Percentiles rank a stretch among this genome's conserved stretches.
Conservation (phyloP, 2,329 filamentous ascomycete genomes). For the Clonostachys chloroleuca region DNA sequence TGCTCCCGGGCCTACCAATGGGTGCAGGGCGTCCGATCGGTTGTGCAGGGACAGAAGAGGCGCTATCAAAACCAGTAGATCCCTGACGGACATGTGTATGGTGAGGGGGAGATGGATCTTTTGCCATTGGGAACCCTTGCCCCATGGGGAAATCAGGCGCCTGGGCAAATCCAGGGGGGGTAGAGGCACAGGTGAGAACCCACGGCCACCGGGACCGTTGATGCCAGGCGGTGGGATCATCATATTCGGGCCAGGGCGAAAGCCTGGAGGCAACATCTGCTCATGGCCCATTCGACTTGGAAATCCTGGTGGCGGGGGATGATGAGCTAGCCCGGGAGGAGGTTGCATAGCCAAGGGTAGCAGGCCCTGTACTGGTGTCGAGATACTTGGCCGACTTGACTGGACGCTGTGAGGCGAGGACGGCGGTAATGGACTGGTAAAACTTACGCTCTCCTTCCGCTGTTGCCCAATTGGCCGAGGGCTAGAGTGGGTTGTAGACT, state of each 20-base stretch:
- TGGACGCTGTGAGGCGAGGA: constrained; percentile 53
- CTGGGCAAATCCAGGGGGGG: constrained; percentile 29
- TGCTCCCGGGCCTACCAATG: constrained; percentile 82
- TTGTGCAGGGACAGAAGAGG: constrained; percentile 49
- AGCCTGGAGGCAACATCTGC: constrained; percentile 38
- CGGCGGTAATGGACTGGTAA: constrained; percentile 16
- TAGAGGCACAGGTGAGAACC: constrained; percentile 32
- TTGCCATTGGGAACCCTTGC: constrained; percentile 22
- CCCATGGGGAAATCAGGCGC: constrained; percentile 16
- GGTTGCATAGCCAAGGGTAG: constrained; percentile 50
- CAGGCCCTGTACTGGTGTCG: constrained; percentile 44
- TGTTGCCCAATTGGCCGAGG: constrained; percentile 58
- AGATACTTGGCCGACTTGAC: constrained; percentile 25
- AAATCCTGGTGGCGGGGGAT: constrained; percentile 36
- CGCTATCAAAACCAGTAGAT: constrained; percentile 65
- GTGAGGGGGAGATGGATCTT: constrained; percentile 26
- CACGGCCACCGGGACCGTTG: constrained; percentile 34
- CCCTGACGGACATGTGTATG: constrained; percentile 68
- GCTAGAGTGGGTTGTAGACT: constrained; percentile 61
- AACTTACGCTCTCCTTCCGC: constrained; percentile 56
- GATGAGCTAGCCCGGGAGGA: constrained; percentile 28
- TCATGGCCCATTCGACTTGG: constrained; percentile 56
- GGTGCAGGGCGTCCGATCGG: constrained; percentile 80
- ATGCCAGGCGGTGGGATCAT: constrained; percentile 48
- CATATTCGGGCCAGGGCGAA: constrained; percentile 36